Evolutionary conservation across 805 yeast species (phyloP).

Genomic region (Wickerhamiella parazyma): DNA sequence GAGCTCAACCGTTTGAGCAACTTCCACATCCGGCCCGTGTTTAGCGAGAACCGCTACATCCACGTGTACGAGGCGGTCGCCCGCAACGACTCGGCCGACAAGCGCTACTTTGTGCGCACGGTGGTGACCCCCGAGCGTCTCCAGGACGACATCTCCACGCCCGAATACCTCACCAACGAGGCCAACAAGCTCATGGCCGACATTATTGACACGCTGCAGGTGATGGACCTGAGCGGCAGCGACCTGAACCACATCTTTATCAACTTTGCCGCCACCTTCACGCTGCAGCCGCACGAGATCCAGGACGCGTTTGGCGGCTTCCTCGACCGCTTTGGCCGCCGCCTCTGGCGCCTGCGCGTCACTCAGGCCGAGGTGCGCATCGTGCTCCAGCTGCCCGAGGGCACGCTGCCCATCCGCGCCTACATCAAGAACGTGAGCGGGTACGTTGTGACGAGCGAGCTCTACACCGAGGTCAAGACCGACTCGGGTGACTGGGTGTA

Average conservation of each 20-base stretch:
- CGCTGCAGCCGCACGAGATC: constrained; percentile 87
- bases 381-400: constrained; percentile 80
- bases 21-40: constrained; percentile 86
- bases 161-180: constrained; percentile 90
- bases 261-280: constrained; percentile 91
- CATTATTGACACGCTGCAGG: constrained; percentile 86
- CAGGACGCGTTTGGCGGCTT: constrained; percentile 97
- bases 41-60: constrained; percentile 92
- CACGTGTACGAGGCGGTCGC: constrained; percentile 96
- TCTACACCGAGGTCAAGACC: constrained; percentile 88
- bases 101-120: constrained; percentile 94
- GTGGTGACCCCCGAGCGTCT: constrained; percentile 92
- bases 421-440: constrained; percentile 94
- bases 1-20: constrained; percentile 90
- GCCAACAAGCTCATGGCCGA: constrained; percentile 94
- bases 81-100: constrained; percentile 83
- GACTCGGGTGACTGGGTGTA: constrained; percentile 92
- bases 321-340: constrained; percentile 92
- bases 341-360: constrained; percentile 91
- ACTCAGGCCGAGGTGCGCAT: constrained; percentile 97
- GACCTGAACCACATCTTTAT: constrained; percentile 95
- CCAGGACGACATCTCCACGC: constrained; percentile 81
- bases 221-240: constrained; percentile 85
- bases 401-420: constrained; percentile 94
- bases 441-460: constrained; percentile 88